Evolutionary conservation across 2,329 filamentous ascomycete species (phyloP), one percentile per base, ranked within the genome.

Genomic region (Pseudogymnoascus sp.): DNA sequence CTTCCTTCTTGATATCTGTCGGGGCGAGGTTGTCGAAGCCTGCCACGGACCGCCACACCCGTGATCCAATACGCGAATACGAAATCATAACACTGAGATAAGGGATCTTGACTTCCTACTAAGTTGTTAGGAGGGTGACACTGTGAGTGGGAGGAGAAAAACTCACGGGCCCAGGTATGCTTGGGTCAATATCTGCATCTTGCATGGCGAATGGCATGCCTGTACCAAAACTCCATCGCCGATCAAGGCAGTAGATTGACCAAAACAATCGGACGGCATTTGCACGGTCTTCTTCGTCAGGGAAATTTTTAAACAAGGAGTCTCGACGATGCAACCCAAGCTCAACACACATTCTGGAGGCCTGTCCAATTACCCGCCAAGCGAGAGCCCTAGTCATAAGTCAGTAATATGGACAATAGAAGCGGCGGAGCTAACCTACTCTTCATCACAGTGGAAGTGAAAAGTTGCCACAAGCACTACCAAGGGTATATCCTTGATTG

Each of bases 221-320:
- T 0, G 90, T 92, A n/a, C 88, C 90, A 68, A 96, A 91, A 66
- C 89, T 91, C 91, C 91, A 96, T 60, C 92, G 82, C 39, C 91
- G 81, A 72, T 96, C 92, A 39, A 96, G 78, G 3, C 92, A 87
- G 70, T 94, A 96, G 16, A 92, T 86, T 1, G 88, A 86, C 92
- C 91, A 97, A 73, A 95, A 96, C 12, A 90, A 83, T 59, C 87
- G 84, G 29, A 90, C 80, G 0, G 89, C 86, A 60, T 84, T 81
- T 59, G 81, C 79, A 59, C 90, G 83, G 65, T 92, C 88, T 43
- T 85, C 80, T 49, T 90, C 85, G 66, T 89, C 83, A 6, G 80
- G 75, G 55, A 93, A 90, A 16, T 80, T 78, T 63, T 83, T 84
- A 61, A 86, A 77, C 63, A 96, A 80, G 0, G 87, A 90, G 66